Evolutionary conservation across 192 early-diverging fungal species (phyloP).

Genomic region (Glomus cerebriforme): DNA sequence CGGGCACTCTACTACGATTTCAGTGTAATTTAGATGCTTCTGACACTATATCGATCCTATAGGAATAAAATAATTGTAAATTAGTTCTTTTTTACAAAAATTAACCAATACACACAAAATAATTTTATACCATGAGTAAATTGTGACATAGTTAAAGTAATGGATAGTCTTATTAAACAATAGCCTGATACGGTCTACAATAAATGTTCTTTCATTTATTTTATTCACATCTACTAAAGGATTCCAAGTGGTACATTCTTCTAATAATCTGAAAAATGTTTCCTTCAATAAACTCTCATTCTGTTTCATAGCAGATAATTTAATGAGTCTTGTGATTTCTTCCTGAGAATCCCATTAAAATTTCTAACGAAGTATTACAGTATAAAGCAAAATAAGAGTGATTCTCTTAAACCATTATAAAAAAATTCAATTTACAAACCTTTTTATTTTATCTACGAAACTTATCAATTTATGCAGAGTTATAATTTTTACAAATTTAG

Average conservation of each 20-base stretch:
- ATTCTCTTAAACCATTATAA: neutral
- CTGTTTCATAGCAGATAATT: neutral
- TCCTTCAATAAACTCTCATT: neutral
- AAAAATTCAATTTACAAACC: constrained; percentile 2
- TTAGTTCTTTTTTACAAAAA: too few species aligned
- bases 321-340: constrained; percentile 5
- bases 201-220: constrained; percentile 7
- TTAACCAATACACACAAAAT: too few species aligned
- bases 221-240: neutral
- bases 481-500: neutral
- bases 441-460: constrained; percentile 23
- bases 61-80: neutral
- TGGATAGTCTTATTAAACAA: constrained; percentile 23
- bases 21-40: constrained; percentile 15
- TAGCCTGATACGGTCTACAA: constrained; percentile 1
- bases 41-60: constrained; percentile 18
- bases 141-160: constrained; percentile 18
- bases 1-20: neutral
- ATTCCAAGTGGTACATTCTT: constrained; percentile 1
- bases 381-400: neutral
- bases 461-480: constrained; percentile 1
- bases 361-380: neutral
- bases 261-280: constrained; percentile 16
- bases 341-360: constrained; percentile 14
- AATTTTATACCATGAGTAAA: constrained; percentile 19